These are phyloP conservation scores for Henckelia pumila DNA, from an alignment of 257 asterid genomes.

Conservation along the genomic window DNA sequence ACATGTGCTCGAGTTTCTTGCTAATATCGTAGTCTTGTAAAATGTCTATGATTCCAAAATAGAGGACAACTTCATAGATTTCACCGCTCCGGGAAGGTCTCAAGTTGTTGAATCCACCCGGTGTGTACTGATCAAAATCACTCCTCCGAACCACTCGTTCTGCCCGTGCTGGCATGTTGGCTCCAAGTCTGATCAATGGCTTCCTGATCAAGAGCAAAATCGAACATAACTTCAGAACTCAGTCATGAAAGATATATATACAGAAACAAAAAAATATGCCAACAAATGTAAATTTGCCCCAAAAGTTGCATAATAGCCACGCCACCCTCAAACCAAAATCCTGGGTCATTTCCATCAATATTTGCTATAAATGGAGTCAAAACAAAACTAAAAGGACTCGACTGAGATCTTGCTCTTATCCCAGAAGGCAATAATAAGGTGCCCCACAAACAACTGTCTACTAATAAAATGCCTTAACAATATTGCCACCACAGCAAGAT, in stretches of 20 bases:
- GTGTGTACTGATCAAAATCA: conserved; percentile 43
- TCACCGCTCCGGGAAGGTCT: conserved; percentile 46
- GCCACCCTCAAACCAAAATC: not conserved
- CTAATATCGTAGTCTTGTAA: conserved; percentile 74
- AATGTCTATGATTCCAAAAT: conserved; percentile 79
- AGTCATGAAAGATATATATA: not conserved
- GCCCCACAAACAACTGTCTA: not conserved
- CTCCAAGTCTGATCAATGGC: conserved; percentile 52
- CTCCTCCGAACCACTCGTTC: conserved; percentile 48
- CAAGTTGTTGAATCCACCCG: conserved; percentile 37
- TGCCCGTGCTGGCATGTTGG: conserved; percentile 75
- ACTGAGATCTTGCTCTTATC: not conserved
- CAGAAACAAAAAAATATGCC: not conserved
- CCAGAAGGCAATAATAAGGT: not conserved
- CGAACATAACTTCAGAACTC: not conserved
- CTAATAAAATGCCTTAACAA: not conserved
- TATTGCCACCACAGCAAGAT: not conserved
- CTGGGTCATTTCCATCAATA: not conserved
- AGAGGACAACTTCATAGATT: conserved; percentile 60
- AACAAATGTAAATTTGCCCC: not conserved
- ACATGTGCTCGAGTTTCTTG: conserved; percentile 79
- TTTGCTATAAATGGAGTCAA: not conserved
- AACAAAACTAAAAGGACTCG: not conserved
- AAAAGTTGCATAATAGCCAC: not conserved
- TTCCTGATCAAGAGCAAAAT: conserved; percentile 41